Evolutionary conservation across 1,284 basidiomycete species (phyloP).

Genomic region (Puccinia novopanici): DNA sequence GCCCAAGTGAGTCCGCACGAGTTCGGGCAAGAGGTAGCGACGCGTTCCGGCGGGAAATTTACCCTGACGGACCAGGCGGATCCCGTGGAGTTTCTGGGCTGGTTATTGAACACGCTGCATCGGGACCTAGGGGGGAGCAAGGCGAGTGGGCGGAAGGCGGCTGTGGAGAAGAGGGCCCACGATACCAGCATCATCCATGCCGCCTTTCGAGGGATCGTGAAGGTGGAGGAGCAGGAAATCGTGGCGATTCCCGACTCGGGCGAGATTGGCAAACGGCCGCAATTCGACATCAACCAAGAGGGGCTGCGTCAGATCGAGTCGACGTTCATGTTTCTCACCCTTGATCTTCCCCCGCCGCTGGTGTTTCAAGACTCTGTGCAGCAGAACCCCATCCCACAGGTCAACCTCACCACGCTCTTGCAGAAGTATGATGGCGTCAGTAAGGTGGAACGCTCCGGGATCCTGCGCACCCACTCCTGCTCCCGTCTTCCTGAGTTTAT

Average conservation of each 20-base stretch:
- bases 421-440: slow-evolving; percentile 91
- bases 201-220: slow-evolving; percentile 90
- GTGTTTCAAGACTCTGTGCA: slow-evolving; percentile 92
- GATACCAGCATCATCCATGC: slow-evolving; percentile 78
- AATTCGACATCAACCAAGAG: slow-evolving; percentile 87
- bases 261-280: slow-evolving; percentile 69
- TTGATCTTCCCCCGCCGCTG: slow-evolving; percentile 93
- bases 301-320: slow-evolving; percentile 73
- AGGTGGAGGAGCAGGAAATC: slow-evolving; percentile 90
- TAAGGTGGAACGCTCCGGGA: slow-evolving; percentile 67
- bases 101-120: slow-evolving; percentile 91
- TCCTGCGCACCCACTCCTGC: slow-evolving; percentile 84
- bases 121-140: slow-evolving; percentile 76
- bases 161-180: not conserved
- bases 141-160: slow-evolving; percentile 49
- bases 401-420: slow-evolving; percentile 84
- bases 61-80: slow-evolving; percentile 90
- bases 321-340: slow-evolving; percentile 90
- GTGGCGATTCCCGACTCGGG: slow-evolving; percentile 70
- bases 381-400: slow-evolving; percentile 98
- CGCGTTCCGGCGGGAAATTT: slow-evolving; percentile 83
- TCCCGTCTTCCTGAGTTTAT: slow-evolving; percentile 85
- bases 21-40: slow-evolving; percentile 91
- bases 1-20: slow-evolving; percentile 97
- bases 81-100: slow-evolving; percentile 92